Percentiles rank a stretch among this genome's conserved stretches.
Evolutionary conservation across 768 basidiomycete genomes (phyloP).

Genomic region (Amylocystis lapponica): DNA sequence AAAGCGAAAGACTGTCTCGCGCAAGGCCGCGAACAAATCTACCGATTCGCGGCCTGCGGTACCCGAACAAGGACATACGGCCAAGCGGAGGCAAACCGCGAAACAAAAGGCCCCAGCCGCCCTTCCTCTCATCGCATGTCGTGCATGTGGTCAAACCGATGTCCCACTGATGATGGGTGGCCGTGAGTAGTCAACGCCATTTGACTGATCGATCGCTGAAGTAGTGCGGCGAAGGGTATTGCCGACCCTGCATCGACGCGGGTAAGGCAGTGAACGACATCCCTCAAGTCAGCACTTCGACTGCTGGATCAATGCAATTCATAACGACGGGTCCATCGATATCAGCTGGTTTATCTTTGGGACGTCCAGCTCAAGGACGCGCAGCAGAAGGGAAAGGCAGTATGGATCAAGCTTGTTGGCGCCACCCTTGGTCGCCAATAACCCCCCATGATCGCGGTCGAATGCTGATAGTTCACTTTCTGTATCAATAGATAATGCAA

Average conservation of each 20-base stretch:
- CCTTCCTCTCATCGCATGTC: slow-evolving; percentile 47
- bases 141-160: slow-evolving; percentile 56
- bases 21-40: slow-evolving; percentile 19
- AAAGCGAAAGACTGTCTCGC: slow-evolving; percentile 30
- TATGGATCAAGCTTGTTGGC: too few relatives aligned
- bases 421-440: too few relatives aligned
- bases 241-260: slow-evolving; percentile 59
- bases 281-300: slow-evolving; percentile 21
- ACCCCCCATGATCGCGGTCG: too few relatives aligned
- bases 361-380: too few relatives aligned
- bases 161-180: slow-evolving; percentile 76
- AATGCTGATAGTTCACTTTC: too few relatives aligned
- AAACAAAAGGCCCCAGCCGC: slow-evolving; percentile 29
- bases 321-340: too few relatives aligned
- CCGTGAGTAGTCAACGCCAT: slow-evolving; percentile 39
- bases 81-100: slow-evolving; percentile 38
- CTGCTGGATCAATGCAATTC: too few relatives aligned
- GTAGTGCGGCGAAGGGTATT: slow-evolving; percentile 46
- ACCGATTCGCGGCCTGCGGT: not conserved
- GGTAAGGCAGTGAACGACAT: slow-evolving; percentile 36
- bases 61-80: slow-evolving; percentile 11
- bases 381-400: too few relatives aligned
- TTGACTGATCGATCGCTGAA: not conserved
- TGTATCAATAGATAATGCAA: too few relatives aligned
- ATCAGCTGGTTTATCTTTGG: too few relatives aligned